Conservation (phyloP, 306 rosid species). For the Heteromeles arbutifolia region DNA sequence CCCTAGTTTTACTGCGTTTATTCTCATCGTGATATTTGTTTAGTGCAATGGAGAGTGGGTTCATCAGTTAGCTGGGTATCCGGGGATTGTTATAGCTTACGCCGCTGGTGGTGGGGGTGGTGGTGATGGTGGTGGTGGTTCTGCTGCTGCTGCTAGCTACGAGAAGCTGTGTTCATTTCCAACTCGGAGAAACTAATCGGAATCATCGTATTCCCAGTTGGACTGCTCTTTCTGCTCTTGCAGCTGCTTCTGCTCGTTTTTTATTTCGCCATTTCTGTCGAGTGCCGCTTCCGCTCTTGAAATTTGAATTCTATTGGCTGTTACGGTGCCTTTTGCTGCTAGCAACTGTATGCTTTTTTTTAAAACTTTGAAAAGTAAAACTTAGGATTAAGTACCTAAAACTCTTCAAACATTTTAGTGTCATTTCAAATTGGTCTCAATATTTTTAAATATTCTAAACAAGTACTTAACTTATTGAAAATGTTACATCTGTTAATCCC, state of each 20-base stretch:
- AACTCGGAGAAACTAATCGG: neutral
- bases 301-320: no score
- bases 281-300: neutral
- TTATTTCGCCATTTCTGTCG: neutral
- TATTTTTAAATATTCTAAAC: no score
- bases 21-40: neutral
- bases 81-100: no score
- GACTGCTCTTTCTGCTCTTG: neutral
- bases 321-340: no score
- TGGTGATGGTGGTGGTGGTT: neutral
- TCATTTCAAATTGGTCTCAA: no score
- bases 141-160: neutral
- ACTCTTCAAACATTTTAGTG: accelerated
- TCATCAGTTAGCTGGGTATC: no score
- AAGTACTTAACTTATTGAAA: no score
- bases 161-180: neutral
- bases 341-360: no score
- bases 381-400: no score
- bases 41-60: neutral
- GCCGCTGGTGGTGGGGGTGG: no score
- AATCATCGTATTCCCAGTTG: neutral
- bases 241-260: neutral
- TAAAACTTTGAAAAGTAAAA: no score
- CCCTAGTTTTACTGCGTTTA: neutral
- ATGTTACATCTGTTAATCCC: no score